phyloP scores from a whole-genome alignment of 108 stramenopile genomes.

The Nitzschia palea region DNA sequence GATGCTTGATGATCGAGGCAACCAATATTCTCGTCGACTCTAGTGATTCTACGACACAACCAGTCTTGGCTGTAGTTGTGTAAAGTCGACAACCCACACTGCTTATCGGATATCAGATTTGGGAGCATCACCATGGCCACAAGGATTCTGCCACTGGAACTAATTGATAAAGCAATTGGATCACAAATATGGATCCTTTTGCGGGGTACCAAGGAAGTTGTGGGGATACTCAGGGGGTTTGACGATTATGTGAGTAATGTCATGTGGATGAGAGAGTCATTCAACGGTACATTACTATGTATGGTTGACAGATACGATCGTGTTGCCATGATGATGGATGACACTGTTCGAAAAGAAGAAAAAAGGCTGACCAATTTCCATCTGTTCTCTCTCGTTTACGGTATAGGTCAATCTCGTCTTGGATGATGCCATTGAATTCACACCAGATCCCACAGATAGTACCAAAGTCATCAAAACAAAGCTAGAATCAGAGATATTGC shows the following conservation, averaged over 20 bases:
- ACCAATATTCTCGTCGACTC: too few relatives aligned
- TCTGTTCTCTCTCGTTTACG: neutral
- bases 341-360: neutral
- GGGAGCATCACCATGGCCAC: too few relatives aligned
- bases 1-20: too few relatives aligned
- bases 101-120: too few relatives aligned
- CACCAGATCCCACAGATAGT: conserved; percentile 71
- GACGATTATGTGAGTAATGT: conserved; percentile 77
- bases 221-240: conserved; percentile 81
- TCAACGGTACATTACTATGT: too few relatives aligned
- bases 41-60: too few relatives aligned
- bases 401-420: conserved; percentile 73
- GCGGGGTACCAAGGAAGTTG: conserved; percentile 84
- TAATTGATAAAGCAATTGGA: conserved; percentile 91
- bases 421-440: conserved; percentile 88
- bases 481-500: conserved; percentile 77
- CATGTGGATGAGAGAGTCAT: too few relatives aligned
- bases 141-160: conserved; percentile 80
- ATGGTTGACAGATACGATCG: too few relatives aligned
- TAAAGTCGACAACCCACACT: too few relatives aligned
- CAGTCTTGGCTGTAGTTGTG: too few relatives aligned
- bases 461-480: conserved; percentile 63
- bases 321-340: neutral
- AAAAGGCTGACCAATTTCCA: too few relatives aligned
- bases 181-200: conserved; percentile 89